These are phyloP conservation scores for Alternaria postmessia DNA, from an alignment of 2,329 filamentous ascomycete genomes.

Conservation along the genomic window DNA sequence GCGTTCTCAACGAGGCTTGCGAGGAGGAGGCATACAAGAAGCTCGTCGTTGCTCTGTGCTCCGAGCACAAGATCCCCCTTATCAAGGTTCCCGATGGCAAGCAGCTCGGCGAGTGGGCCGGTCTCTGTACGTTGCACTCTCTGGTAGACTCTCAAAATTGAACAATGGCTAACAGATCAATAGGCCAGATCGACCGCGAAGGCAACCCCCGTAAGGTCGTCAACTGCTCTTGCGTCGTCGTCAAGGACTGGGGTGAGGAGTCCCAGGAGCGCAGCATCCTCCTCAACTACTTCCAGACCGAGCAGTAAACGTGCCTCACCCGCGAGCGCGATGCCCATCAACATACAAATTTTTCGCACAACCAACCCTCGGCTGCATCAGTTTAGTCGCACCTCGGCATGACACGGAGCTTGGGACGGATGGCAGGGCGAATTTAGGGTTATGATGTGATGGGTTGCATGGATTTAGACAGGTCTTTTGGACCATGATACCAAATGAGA, in stretches of 20 bases:
- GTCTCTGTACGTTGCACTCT: constrained; percentile 81
- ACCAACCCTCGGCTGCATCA: constrained; percentile 26
- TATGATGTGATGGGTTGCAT: constrained; percentile 22
- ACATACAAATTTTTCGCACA: constrained; percentile 14
- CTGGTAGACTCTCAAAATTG: background rate
- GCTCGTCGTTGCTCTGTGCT: constrained; percentile 97
- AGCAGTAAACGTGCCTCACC: constrained; percentile 56
- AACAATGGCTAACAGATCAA: constrained; percentile 17
- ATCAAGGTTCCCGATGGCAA: constrained; percentile 99
- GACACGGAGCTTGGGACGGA: constrained; percentile 21
- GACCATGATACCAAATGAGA: constrained; percentile 17
- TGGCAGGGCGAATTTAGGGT: constrained; percentile 6
- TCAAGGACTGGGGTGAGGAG: constrained; percentile 99
- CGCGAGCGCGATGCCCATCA: constrained; percentile 13
- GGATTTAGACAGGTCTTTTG: constrained; percentile 21
- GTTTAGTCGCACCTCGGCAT: constrained; percentile 22
- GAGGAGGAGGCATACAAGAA: constrained; percentile 99
- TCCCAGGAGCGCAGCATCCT: constrained; percentile 98
- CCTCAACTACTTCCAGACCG: constrained; percentile 99
- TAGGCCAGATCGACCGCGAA: constrained; percentile 98
- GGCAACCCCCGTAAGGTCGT: constrained; percentile 99
- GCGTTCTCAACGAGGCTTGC: constrained; percentile 99
- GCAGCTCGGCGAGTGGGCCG: constrained; percentile 99
- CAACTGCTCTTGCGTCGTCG: constrained; percentile 99
- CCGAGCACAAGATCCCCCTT: constrained; percentile 99